Base-by-base conservation (phyloP, 768 basidiomycete genomes). In the Antrodiella citrinella region DNA sequence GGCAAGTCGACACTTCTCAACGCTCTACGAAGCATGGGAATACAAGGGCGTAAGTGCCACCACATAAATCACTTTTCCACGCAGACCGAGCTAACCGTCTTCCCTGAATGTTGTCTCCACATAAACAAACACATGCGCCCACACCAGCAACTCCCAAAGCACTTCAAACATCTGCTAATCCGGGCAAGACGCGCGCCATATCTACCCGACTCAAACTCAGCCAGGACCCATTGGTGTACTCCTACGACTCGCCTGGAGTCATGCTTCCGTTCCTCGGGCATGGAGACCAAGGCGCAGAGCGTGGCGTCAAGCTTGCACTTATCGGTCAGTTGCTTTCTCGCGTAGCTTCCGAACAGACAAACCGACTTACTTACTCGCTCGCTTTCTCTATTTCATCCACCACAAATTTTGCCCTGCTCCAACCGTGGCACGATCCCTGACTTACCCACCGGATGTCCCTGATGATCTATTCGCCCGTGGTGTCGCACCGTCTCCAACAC, bases 1-100 rank as follows among this genome's bases (percentile, higher is more conserved):
- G 95, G 95, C 39, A 98, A 99, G 69, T 97, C 94, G 12, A 94
- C 91, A 2, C 68, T 98, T 46, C 72, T 99, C 11, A 99, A 99
- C 62, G 81, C 91, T 1, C 74, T 99, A 22, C 80, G 95, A 40
- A 83, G 80, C 60, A 83, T 82, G 61, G 95, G 95, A 10, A 88
- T 95, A 42, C 73, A 77, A 59, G 92, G 92, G 63, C 84, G 93
- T 94, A 65, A 63, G 83, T 77, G 2, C 51, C 20, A 35, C n/a
- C n/a, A 7, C 15, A 7, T 35, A 7, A 7, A 5, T 19, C 41
- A 18, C 46, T 40, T 46, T 45, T 20, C 19, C 23, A 25, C 26
- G 20, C 24, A 26, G 11, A 12, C 24, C 9, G 15, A 15, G 30
- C 30, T 35, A 35, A 35, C 41, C 9, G n/a, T n/a, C 45, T 22